Evolutionary conservation across 306 rosid species (phyloP).

Genomic region (Vicia faba): DNA sequence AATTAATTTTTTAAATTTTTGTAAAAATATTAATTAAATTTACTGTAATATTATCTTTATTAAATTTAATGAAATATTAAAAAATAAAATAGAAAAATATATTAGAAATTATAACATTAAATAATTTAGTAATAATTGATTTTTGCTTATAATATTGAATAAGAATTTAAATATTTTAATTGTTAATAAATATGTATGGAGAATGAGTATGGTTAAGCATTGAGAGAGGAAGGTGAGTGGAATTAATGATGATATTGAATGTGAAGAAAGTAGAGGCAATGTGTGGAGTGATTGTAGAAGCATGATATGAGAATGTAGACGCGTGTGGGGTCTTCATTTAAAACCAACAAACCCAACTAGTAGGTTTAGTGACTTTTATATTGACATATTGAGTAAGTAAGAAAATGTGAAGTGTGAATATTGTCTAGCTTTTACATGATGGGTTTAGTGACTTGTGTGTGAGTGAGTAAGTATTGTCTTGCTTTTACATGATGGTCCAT

Average conservation of each 20-base stretch:
- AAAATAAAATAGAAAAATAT: no score
- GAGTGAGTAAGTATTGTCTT: not conserved
- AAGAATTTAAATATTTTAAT: no score
- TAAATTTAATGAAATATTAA: no score
- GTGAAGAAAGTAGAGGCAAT: constrained; percentile 9
- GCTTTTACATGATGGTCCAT: constrained; percentile 15
- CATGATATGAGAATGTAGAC: constrained; percentile 39
- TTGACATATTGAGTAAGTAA: not conserved
- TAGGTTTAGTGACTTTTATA: not conserved
- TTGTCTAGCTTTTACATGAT: not conserved
- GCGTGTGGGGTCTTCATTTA: constrained; percentile 27
- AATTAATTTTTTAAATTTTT: no score
- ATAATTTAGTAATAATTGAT: no score
- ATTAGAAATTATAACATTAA: no score
- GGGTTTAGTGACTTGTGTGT: constrained; percentile 2
- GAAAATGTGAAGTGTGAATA: constrained; percentile 1
- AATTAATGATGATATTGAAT: constrained; percentile 42
- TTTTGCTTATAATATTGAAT: no score
- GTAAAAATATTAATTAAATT: no score
- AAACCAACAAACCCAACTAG: constrained; percentile 6
- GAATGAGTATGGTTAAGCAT: constrained; percentile 28
- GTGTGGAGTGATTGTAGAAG: constrained; percentile 41
- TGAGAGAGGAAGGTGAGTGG: constrained; percentile 39
- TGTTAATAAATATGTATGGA: no score
- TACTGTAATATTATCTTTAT: no score